Evolutionary conservation across 768 basidiomycete genomes (phyloP).

Genomic region (Daedaleopsis sinensis): DNA sequence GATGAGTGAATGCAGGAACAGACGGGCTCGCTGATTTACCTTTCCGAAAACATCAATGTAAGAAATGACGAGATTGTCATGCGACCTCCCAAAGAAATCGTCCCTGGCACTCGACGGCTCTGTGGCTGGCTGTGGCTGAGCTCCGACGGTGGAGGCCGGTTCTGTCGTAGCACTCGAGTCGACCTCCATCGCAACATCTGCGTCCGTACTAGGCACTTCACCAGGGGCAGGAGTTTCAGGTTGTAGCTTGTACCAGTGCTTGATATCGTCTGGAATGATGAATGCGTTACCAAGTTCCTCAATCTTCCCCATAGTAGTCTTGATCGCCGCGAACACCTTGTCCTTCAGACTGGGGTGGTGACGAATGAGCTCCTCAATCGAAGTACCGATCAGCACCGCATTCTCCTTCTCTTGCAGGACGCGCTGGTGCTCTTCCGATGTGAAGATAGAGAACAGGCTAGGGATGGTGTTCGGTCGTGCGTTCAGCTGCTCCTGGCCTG

Average conservation of each 20-base stretch:
- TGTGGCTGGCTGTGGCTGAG: conserved; percentile 14
- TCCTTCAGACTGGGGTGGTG: conserved; percentile 91
- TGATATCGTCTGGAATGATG: conserved; percentile 55
- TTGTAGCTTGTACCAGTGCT: conserved; percentile 58
- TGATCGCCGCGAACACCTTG: conserved; percentile 77
- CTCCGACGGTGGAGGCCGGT: background rate
- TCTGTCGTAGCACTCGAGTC: conserved; percentile 21
- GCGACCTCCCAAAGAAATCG: conserved; percentile 46
- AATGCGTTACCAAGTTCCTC: conserved; percentile 72
- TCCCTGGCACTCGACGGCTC: conserved; percentile 35
- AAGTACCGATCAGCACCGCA: conserved; percentile 83
- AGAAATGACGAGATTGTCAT: conserved; percentile 76
- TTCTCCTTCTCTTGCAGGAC: conserved; percentile 92
- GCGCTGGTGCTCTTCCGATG: conserved; percentile 80
- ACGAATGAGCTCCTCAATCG: conserved; percentile 93
- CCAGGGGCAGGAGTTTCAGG: conserved; percentile 9
- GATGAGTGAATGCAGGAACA: background rate
- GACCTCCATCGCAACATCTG: conserved; percentile 28
- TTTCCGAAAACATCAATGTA: conserved; percentile 81
- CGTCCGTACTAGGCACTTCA: background rate
- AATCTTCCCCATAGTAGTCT: conserved; percentile 68
- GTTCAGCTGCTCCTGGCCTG: conserved; percentile 80
- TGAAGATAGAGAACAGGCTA: conserved; percentile 83
- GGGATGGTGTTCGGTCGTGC: conserved; percentile 82
- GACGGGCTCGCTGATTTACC: conserved; percentile 37